Percentiles rank a stretch among this genome's conserved stretches.
Conservation (phyloP, 331 rosid genomes). For the Quercus tomentella region DNA sequence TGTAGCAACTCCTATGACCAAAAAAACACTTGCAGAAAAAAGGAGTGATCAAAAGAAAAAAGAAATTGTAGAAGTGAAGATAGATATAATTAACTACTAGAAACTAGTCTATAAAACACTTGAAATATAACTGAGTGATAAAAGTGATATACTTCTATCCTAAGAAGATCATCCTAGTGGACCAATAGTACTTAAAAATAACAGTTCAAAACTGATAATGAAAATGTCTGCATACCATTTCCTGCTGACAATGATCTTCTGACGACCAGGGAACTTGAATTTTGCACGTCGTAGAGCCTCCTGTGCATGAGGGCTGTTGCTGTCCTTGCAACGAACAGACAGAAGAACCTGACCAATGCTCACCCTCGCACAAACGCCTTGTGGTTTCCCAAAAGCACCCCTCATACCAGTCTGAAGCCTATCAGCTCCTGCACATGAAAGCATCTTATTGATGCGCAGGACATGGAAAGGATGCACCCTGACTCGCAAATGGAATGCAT, state of each 20-base stretch:
- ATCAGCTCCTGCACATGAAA: conserved; percentile 91
- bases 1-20: neutral
- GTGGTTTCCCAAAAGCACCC: conserved; percentile 87
- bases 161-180: too few species aligned
- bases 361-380: conserved; percentile 69
- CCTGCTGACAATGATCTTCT: conserved; percentile 75
- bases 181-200: too few species aligned
- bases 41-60: neutral
- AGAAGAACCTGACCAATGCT: conserved; percentile 80
- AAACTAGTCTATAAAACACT: neutral
- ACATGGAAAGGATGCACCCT: conserved; percentile 88
- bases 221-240: conserved; percentile 46
- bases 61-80: neutral
- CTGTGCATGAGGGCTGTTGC: conserved; percentile 67
- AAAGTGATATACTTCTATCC: neutral
- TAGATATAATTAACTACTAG: neutral
- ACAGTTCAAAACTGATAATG: too few species aligned
- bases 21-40: neutral
- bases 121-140: neutral
- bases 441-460: conserved; percentile 80
- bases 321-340: conserved; percentile 77
- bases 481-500: conserved; percentile 80
- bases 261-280: conserved; percentile 90
- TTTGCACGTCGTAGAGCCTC: conserved; percentile 88
- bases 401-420: conserved; percentile 92